Evolutionary conservation across 148 eudicot species (phyloP), one percentile per base, ranked within the genome.

Genomic region (Hydrangea macrophylla): DNA sequence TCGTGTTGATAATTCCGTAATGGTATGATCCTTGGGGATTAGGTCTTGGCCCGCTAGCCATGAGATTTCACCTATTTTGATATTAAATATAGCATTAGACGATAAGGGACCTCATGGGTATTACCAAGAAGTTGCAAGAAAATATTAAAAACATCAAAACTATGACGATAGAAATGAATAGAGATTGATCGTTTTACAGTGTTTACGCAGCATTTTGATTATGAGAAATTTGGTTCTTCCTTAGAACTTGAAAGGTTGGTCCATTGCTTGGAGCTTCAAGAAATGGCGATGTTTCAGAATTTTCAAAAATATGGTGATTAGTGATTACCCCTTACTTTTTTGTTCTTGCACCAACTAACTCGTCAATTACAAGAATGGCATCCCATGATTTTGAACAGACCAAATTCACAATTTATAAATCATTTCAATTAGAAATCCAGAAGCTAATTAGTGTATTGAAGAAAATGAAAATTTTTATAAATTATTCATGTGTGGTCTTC

Each of bases 1-100:
- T 85, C 7, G 80, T 75, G 74, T 82, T 85, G 68, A 85, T 75
- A 76, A 77, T 55, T 31, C 86, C 89, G 1, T 85, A 85, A 71
- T 82, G 88, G 56, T 85, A 85, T 1, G 88, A 85, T 10, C 88
- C 88, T 67, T 85, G 88, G 32, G 88, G 88, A 66, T 85, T 82
- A 1, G 88, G 88, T 35, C 88, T 79, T 15, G 85, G 88, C 15
- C 85, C 88, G 72, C 88, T 85, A 5, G 88, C 88, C 24, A 85
- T 82, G 48, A 85, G 58, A 65, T 85, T 85, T 64, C 68, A 82
- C 76, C 88, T 84, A 66, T 23, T 58, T 23, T 61, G n/a, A n/a
- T n/a, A n/a, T n/a, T 51, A 30, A 13, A 26, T 15, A 61, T 42
- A 27, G 10, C 33, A 62, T 40, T 12, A 20, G 56, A 55, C 30